Conservation (phyloP, 345 rosid genomes). For the Arabis hirsuta region DNA sequence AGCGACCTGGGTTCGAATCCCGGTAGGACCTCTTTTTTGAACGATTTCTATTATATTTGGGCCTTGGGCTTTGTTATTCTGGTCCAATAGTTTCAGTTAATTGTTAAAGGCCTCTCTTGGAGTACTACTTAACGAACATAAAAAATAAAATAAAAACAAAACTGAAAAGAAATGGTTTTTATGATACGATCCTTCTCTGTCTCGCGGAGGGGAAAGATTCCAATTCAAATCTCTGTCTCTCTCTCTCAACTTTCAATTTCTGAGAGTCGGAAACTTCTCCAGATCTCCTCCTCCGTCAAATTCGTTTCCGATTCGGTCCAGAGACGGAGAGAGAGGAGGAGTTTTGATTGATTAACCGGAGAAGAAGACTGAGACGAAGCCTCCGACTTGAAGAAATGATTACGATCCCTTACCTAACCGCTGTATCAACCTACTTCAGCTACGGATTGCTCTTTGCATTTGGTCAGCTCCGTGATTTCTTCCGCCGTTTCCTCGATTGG, state of each 20-base stretch:
- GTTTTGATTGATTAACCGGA: background rate
- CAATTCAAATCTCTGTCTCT: conserved; percentile 18
- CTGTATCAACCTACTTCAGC: conserved; percentile 71
- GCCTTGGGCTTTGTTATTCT: background rate
- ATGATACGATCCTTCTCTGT: conserved; percentile 5
- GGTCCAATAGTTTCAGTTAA: background rate
- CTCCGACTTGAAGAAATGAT: conserved; percentile 48
- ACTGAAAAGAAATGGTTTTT: conserved; percentile 11
- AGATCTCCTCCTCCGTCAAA: conserved; percentile 6
- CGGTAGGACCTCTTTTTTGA: conserved; percentile 68
- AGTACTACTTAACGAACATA: too few relatives aligned
- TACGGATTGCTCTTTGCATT: conserved; percentile 70
- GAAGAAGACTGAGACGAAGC: conserved; percentile 2
- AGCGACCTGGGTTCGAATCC: conserved; percentile 98
- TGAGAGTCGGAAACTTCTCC: conserved; percentile 3
- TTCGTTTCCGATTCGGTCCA: conserved; percentile 16
- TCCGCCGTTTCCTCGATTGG: conserved; percentile 63
- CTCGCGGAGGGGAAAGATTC: conserved; percentile 24
- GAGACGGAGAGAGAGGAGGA: background rate
- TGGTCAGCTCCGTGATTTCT: conserved; percentile 76
- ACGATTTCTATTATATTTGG: background rate
- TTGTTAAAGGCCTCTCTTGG: too few relatives aligned
- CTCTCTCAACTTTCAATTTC: background rate
- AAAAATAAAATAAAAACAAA: too few relatives aligned
- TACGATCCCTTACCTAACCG: conserved; percentile 69